Base-by-base conservation (phyloP, 495 filamentous ascomycete species). In the Hyaloscypha finlandica region DNA sequence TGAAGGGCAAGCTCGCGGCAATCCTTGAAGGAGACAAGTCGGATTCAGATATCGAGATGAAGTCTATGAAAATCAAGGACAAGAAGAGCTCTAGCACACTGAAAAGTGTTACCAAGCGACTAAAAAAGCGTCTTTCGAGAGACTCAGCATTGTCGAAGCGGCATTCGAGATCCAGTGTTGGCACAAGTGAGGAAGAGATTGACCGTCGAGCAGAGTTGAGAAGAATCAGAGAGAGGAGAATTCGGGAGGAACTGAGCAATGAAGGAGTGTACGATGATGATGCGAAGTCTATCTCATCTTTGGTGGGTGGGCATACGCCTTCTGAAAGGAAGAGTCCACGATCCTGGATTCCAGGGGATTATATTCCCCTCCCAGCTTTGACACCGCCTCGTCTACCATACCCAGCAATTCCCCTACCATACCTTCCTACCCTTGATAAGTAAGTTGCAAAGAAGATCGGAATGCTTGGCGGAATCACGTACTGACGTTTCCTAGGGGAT, bases 201-300 rank as follows among this genome's bases (percentile, higher is more conserved):
- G 80, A 80, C 55, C 76, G 83, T 6, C 77, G 83, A 60, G 81
- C 80, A 37, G 83, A 85, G 66, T 65, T 85, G 59, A 81, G 77
- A 68, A 76, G 82, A 54, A 70, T 84, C 16, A 78, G 81, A 75
- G 78, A 81, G 60, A 79, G 81, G 65, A 76, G 83, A 64, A 84
- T 85, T 29, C 80, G 81, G 61, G 81, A 84, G 51, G 83, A 85
- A 61, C 71, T 85, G 35, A 79, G 78, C 60, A 80, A 70, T 31
- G 70, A 71, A 51, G 57, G 37, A 29, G 33, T 64, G 5, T 75
- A 73, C 57, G 73, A 75, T 52, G 68, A 69, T 22, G 71, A 75
- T 71, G 73, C 71, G 31, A 73, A 71, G 52, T 70, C 70, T 20
- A 4, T 74, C 14, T 59, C 68, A 3, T 64, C 69, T 8, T 22